Evolutionary conservation across 139 green algal species (phyloP).

Genomic region (Volvox africanus): DNA sequence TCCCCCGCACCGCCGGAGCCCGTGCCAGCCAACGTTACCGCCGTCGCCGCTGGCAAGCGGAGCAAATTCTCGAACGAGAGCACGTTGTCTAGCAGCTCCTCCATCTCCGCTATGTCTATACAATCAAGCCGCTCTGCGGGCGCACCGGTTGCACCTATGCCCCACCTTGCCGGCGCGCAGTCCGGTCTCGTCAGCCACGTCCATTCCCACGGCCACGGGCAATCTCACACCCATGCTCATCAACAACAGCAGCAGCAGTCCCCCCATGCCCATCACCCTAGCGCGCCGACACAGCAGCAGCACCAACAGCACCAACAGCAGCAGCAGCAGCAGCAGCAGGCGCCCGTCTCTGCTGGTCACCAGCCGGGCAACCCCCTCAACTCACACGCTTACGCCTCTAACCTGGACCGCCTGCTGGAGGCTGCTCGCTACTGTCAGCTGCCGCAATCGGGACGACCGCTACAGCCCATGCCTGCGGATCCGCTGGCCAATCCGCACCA

Average conservation of each 20-base stretch:
- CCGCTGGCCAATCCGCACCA: constrained; percentile 49
- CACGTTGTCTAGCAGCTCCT: neutral
- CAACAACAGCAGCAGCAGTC: neutral
- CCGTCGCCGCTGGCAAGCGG: constrained; percentile 40
- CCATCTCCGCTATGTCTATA: constrained; percentile 16
- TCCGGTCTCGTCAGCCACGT: neutral
- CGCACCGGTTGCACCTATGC: constrained; percentile 33
- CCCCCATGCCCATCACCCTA: neutral
- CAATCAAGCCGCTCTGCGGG: constrained; percentile 37
- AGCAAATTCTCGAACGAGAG: constrained; percentile 48
- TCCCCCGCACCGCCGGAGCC: neutral
- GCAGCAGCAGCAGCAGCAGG: neutral
- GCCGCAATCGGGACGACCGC: constrained; percentile 40
- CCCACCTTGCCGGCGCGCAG: constrained; percentile 12
- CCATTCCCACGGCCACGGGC: constrained; percentile 22
- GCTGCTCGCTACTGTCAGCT: constrained; percentile 52
- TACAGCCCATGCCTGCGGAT: constrained; percentile 50
- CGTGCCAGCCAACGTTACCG: neutral
- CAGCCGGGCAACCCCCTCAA: constrained; percentile 29
- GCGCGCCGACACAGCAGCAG: neutral
- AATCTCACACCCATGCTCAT: neutral
- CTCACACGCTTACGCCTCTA: constrained; percentile 47
- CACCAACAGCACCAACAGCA: too few species aligned
- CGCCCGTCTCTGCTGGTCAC: constrained; percentile 14
- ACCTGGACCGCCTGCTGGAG: constrained; percentile 54